Percentiles rank a stretch among this genome's conserved stretches.
Conservation (phyloP, 148 eudicot genomes). For the Fagopyrum tataricum region DNA sequence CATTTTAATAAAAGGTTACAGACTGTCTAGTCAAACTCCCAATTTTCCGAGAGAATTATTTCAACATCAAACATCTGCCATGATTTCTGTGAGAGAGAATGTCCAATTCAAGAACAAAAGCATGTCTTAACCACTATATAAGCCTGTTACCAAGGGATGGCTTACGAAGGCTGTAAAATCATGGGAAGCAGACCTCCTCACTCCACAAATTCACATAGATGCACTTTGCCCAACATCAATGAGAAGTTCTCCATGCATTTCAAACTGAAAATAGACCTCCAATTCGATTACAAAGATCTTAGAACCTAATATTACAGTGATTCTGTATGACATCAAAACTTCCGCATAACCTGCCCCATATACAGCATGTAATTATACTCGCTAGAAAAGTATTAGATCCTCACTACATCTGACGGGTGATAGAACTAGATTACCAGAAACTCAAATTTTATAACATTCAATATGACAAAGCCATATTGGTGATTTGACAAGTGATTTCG, state of each 20-base stretch:
- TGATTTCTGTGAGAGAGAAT: too few relatives aligned
- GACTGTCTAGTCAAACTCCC: too few relatives aligned
- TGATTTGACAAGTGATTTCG: conserved; percentile 5
- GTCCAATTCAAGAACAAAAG: too few relatives aligned
- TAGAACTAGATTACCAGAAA: background rate
- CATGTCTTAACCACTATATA: too few relatives aligned
- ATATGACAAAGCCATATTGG: background rate
- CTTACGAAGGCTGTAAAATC: background rate
- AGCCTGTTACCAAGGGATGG: too few relatives aligned
- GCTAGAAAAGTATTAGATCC: conserved; percentile 1
- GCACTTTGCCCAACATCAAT: background rate
- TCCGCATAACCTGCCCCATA: background rate
- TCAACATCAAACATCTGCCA: background rate
- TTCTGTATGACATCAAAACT: background rate
- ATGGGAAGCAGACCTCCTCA: background rate
- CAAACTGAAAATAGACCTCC: background rate
- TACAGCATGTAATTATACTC: background rate
- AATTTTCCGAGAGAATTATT: background rate
- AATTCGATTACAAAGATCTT: background rate
- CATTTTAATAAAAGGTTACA: too few relatives aligned
- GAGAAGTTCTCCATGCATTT: conserved; percentile 3
- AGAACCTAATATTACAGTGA: background rate
- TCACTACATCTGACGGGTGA: background rate
- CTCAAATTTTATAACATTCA: background rate
- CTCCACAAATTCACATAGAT: background rate